Evolutionary conservation across 805 yeast species (phyloP).

Genomic region (Candida pseudoglaebosa): DNA sequence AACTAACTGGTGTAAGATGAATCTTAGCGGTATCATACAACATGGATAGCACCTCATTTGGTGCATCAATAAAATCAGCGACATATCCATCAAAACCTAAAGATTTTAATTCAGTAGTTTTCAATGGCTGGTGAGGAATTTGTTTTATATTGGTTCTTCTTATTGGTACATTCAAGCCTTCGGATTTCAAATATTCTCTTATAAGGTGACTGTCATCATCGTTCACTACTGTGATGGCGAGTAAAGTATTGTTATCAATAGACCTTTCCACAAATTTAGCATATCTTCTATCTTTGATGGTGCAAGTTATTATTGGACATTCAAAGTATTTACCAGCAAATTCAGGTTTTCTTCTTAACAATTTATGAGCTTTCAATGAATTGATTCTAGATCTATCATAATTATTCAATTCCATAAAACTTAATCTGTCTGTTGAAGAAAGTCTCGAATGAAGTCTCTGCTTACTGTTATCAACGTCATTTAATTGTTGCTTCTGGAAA

Average conservation of each 20-base stretch:
- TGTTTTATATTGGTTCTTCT: conserved; percentile 38
- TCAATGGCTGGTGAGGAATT: conserved; percentile 17
- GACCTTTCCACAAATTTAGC: conserved; percentile 57
- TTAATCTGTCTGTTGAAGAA: conserved; percentile 46
- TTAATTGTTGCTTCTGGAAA: not conserved
- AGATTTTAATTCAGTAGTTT: conserved; percentile 29
- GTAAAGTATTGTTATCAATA: conserved; percentile 48
- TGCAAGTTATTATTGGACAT: conserved; percentile 69
- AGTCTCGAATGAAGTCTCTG: conserved; percentile 9
- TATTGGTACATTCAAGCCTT: conserved; percentile 47
- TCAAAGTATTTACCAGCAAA: conserved; percentile 51
- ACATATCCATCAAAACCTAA: conserved; percentile 81
- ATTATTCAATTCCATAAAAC: conserved; percentile 36
- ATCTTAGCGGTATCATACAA: conserved; percentile 51
- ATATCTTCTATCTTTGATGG: conserved; percentile 44
- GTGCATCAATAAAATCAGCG: conserved; percentile 70
- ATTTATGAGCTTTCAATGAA: conserved; percentile 33
- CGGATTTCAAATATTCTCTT: conserved; percentile 21
- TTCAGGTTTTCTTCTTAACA: conserved; percentile 36
- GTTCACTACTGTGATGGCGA: conserved; percentile 61
- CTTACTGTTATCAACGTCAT: conserved; percentile 6
- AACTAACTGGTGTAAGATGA: conserved; percentile 60
- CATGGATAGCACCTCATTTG: conserved; percentile 66
- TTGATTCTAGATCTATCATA: conserved; percentile 35
- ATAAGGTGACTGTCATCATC: conserved; percentile 32